These are phyloP conservation scores for Marchantia paleacea DNA, from an alignment of 225 moss, liverwort and hornwort genomes.

Conservation along the genomic window DNA sequence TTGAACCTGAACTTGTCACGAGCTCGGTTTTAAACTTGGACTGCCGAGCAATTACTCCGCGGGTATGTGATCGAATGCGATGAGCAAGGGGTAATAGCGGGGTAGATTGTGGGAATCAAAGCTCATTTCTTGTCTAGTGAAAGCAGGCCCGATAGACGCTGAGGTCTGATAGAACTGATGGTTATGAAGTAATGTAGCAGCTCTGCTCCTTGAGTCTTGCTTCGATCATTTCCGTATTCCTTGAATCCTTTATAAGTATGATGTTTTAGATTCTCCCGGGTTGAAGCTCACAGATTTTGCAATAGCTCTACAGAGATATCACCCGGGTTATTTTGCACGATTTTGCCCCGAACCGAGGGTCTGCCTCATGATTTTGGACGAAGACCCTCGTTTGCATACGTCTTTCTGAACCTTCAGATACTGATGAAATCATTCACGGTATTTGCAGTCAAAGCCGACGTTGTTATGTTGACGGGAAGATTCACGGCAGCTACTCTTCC, in stretches of 20 bases:
- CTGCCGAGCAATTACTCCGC: neutral
- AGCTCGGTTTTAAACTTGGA: conserved; percentile 1
- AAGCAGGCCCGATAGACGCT: neutral
- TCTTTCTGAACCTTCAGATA: no score
- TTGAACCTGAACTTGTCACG: neutral
- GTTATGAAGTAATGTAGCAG: neutral
- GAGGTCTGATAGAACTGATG: neutral
- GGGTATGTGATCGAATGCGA: neutral
- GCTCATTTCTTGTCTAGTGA: neutral
- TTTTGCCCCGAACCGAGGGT: no score
- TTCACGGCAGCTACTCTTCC: no score
- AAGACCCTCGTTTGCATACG: no score
- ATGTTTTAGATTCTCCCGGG: no score
- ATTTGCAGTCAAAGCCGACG: no score
- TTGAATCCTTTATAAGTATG: neutral
- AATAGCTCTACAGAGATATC: no score
- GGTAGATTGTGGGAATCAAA: neutral
- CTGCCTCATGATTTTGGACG: no score
- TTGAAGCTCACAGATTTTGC: no score
- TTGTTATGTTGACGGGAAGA: no score
- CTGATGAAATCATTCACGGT: no score
- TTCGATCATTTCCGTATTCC: neutral
- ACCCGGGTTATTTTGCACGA: no score
- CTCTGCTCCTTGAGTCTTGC: neutral
- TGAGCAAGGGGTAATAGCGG: neutral